Evolutionary conservation across 208 protist genomes (phyloP), one percentile per base, ranked within the genome.

Genomic region (Acanthamoeba royreba): DNA sequence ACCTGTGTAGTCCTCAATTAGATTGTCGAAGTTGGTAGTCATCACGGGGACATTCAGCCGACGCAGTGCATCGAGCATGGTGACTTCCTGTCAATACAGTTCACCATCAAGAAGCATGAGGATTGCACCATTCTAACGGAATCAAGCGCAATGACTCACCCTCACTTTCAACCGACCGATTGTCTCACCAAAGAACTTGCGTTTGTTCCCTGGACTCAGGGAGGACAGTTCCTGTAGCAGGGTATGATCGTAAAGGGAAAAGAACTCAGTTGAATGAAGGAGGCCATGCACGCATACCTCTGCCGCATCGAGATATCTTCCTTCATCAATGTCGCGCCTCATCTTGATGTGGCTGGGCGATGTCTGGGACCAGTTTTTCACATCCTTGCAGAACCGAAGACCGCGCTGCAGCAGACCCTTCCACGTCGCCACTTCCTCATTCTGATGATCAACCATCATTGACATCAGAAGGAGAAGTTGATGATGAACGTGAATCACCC

Each of bases 21-120:
- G 72, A 28, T 47, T 47, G 46, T 83, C 72, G 25, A 83, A 83
- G 33, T 83, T 83, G 72, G 72, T 83, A n/a, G 72, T 83, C 72
- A 83, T 83, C 15, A 83, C 72, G 31, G 72, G 72, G 46, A 83
- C 33, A 40, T 83, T 83, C 31, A 83, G 42, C 5, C 40, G 42
- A 25, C 72, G 72, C 7, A 83, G 11, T 9, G 72, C 1, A 22
- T 47, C 40, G 17, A 83, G 42, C 22, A 83, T 17, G 31, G 72
- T 83, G 31, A 47, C 13, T 17, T 83, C 72, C 72, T 69, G 58
- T 69, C n/a, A n/a, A n/a, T n/a, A n/a, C n/a, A n/a, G n/a, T n/a
- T n/a, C n/a, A n/a, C n/a, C n/a, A n/a, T n/a, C n/a, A n/a, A n/a
- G n/a, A n/a, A n/a, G 25, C 8, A 38, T 1, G 0, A 19, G 9